phyloP scores from a whole-genome alignment of 2,329 filamentous ascomycete genomes.

The Diaporthe citri region DNA sequence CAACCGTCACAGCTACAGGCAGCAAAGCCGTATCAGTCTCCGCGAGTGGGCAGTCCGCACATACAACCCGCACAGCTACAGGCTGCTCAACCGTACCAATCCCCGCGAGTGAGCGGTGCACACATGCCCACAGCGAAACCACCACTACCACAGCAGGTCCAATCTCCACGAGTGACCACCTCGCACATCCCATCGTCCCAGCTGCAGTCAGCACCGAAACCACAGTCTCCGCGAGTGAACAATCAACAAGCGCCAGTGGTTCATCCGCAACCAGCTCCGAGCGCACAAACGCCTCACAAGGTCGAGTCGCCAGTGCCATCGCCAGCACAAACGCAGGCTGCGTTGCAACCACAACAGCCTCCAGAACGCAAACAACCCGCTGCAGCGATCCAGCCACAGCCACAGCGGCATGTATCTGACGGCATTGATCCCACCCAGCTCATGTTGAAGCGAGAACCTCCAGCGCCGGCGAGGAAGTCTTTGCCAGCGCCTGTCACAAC shows the following conservation, averaged over 20 bases:
- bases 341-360: slow-evolving; percentile 21
- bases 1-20: slow-evolving; percentile 25
- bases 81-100: background rate
- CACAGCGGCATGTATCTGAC: slow-evolving; percentile 28
- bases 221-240: background rate
- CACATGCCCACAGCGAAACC: slow-evolving; percentile 3
- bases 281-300: background rate
- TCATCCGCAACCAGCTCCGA: background rate
- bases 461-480: slow-evolving; percentile 39
- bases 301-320: slow-evolving; percentile 5
- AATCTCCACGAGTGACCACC: background rate
- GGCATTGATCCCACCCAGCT: slow-evolving; percentile 39
- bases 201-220: background rate
- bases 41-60: background rate
- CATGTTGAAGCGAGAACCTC: slow-evolving; percentile 34
- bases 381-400: background rate
- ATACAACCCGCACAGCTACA: slow-evolving; percentile 18
- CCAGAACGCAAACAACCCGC: slow-evolving; percentile 17
- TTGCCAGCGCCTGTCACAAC: slow-evolving; percentile 45
- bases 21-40: background rate
- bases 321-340: background rate
- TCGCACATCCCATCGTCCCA: slow-evolving; percentile 6
- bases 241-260: background rate
- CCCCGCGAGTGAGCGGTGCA: slow-evolving; percentile 15
- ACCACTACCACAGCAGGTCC: background rate